A percentile compares a stretch with the other conserved stretches of the same genome.
These are phyloP conservation scores for Chrysosporium keratinophilum DNA, from an alignment of 2,329 filamentous ascomycete species.

Conservation along the genomic window DNA sequence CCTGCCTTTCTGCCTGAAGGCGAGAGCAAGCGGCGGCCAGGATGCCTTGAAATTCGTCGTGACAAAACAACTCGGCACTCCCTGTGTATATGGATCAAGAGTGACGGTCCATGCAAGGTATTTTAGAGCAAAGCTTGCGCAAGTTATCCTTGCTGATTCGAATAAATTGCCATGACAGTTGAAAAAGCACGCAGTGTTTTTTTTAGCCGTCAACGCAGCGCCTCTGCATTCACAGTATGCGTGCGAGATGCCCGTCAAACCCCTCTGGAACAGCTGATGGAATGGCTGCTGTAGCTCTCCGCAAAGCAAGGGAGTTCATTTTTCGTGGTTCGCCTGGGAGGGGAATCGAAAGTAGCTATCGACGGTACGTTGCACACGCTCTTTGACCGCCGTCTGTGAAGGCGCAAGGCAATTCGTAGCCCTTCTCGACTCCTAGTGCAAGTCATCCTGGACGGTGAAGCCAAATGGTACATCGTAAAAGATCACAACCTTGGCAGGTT, in stretches of 20 bases:
- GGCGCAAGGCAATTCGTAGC: neutral
- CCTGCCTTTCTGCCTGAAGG: neutral
- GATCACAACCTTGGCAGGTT: neutral
- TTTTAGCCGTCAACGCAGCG: neutral
- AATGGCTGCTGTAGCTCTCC: neutral
- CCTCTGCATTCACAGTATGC: neutral
- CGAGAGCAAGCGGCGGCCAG: neutral
- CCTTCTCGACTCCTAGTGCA: neutral
- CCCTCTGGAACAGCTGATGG: neutral
- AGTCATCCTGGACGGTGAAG: neutral
- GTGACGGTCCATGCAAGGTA: neutral
- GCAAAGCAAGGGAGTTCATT: neutral
- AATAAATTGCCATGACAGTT: conserved; percentile 3
- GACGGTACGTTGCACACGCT: neutral
- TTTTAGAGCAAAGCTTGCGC: conserved; percentile 3
- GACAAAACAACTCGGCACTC: neutral
- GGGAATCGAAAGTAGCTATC: neutral
- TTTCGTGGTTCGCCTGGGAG: neutral
- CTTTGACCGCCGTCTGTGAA: neutral
- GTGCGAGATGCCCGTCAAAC: neutral
- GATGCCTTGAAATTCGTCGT: neutral
- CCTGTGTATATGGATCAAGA: neutral
- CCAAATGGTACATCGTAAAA: neutral
- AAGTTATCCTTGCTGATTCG: neutral
- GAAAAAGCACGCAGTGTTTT: neutral